Conservation (phyloP, 2,329 filamentous ascomycete species). For the Xylariomycetidae sp. region DNA sequence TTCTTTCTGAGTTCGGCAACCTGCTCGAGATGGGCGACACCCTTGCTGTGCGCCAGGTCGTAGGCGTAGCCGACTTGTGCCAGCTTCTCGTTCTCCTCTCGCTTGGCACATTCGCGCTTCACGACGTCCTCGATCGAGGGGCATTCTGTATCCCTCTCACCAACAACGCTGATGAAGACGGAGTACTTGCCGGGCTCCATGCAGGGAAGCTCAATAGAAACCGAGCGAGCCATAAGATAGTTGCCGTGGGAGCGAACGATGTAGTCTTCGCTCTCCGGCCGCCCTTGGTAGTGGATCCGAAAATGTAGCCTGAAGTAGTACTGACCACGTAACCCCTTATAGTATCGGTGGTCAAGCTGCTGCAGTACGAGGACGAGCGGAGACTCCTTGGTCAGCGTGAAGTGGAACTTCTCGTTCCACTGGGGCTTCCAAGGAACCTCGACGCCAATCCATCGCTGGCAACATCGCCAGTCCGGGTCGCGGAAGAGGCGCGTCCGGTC, state of each 20-base stretch:
- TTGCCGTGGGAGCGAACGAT: slow-evolving; percentile 54
- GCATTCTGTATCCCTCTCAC: slow-evolving; percentile 35
- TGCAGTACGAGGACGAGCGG: slow-evolving; percentile 55
- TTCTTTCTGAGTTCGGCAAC: slow-evolving; percentile 44
- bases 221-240: slow-evolving; percentile 52
- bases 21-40: slow-evolving; percentile 43
- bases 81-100: slow-evolving; percentile 51
- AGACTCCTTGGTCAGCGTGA: slow-evolving; percentile 49
- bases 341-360: slow-evolving; percentile 58
- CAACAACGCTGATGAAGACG: slow-evolving; percentile 50
- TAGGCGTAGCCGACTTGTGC: slow-evolving; percentile 53
- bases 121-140: slow-evolving; percentile 51
- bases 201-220: slow-evolving; percentile 51
- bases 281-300: slow-evolving; percentile 45
- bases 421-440: slow-evolving; percentile 57
- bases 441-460: slow-evolving; percentile 55
- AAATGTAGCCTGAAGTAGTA: slow-evolving; percentile 47
- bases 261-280: slow-evolving; percentile 49
- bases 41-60: slow-evolving; percentile 55
- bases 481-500: slow-evolving; percentile 58
- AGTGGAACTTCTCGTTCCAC: slow-evolving; percentile 56
- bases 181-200: slow-evolving; percentile 52
- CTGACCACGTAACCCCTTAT: slow-evolving; percentile 53
- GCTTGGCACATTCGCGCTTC: slow-evolving; percentile 40
- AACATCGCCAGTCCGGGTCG: slow-evolving; percentile 51